phyloP scores from a whole-genome alignment of 108 stramenopile species.

The Pseudonitzschia delicatissima region DNA sequence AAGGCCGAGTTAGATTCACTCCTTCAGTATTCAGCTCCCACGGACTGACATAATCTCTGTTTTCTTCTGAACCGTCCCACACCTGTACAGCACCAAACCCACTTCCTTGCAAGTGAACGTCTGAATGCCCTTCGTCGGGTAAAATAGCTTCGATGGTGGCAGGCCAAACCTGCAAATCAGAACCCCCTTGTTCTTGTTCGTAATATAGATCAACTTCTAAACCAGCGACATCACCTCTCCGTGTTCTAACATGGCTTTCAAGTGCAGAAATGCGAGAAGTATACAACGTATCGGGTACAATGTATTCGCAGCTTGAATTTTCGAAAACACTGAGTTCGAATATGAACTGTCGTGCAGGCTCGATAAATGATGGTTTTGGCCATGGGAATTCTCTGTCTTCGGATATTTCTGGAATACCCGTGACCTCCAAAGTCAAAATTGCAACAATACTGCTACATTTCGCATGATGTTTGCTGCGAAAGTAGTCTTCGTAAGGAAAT shows the following conservation, averaged over 20 bases:
- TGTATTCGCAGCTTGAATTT: conserved; percentile 53
- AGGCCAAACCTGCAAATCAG: conserved; percentile 34
- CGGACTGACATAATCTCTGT: conserved; percentile 38
- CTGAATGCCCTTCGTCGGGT: conserved; percentile 17
- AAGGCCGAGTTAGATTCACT: conserved; percentile 36
- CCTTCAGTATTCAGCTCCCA: conserved; percentile 54
- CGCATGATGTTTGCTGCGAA: conserved; percentile 12
- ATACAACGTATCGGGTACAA: conserved; percentile 67
- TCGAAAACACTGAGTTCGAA: conserved; percentile 85
- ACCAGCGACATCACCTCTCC: conserved; percentile 26
- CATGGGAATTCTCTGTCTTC: conserved; percentile 61
- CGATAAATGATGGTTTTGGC: conserved; percentile 65
- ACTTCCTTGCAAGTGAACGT: conserved; percentile 34
- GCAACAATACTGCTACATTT: conserved; percentile 60
- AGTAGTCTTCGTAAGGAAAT: conserved; percentile 77
- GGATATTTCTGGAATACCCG: conserved; percentile 68
- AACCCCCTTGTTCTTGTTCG: conserved; percentile 35
- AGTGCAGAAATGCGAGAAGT: conserved; percentile 44
- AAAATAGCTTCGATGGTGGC: conserved; percentile 14
- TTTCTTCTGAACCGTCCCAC: conserved; percentile 25
- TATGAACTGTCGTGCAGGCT: conserved; percentile 45
- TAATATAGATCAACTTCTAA: conserved; percentile 41
- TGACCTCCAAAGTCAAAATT: conserved; percentile 75
- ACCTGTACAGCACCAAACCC: conserved; percentile 42
- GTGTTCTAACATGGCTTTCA: conserved; percentile 46